Evolutionary conservation across 1,139 yeast species (phyloP).

Genomic region (Geotrichum bryndzae): DNA sequence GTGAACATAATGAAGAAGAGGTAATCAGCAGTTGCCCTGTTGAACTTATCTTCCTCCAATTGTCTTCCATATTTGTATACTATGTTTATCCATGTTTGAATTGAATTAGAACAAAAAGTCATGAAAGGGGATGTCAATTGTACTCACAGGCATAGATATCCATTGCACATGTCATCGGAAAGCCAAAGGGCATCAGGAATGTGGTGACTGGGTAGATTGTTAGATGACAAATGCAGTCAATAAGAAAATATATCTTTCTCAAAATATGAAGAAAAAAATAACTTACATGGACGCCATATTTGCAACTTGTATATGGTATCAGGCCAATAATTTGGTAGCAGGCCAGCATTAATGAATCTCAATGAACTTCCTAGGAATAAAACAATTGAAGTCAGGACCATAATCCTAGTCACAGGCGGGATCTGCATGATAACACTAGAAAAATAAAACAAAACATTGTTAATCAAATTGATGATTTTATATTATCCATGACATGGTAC

Average conservation of each 20-base stretch:
- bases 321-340: slow-evolving; percentile 31
- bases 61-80: slow-evolving; percentile 32
- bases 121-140: not conserved
- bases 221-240: not conserved
- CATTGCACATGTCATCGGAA: slow-evolving; percentile 29
- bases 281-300: slow-evolving; percentile 34
- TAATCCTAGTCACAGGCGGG: slow-evolving; percentile 31
- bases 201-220: slow-evolving; percentile 28
- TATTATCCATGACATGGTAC: not conserved
- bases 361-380: slow-evolving; percentile 25
- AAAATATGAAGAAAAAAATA: not conserved
- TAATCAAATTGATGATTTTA: not conserved
- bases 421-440: slow-evolving; percentile 22
- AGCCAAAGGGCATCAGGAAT: slow-evolving; percentile 28
- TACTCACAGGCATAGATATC: slow-evolving; percentile 31
- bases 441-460: not conserved
- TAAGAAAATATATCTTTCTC: not conserved
- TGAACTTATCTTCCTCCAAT: slow-evolving; percentile 32
- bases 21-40: slow-evolving; percentile 29
- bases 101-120: not conserved
- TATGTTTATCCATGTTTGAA: slow-evolving; percentile 10
- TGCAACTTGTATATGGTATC: slow-evolving; percentile 25
- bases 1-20: slow-evolving; percentile 32
- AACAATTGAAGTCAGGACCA: slow-evolving; percentile 24
- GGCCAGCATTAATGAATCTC: slow-evolving; percentile 20